Conservation (phyloP, 768 basidiomycete species). For the Strobilomyces echinocephalus region DNA sequence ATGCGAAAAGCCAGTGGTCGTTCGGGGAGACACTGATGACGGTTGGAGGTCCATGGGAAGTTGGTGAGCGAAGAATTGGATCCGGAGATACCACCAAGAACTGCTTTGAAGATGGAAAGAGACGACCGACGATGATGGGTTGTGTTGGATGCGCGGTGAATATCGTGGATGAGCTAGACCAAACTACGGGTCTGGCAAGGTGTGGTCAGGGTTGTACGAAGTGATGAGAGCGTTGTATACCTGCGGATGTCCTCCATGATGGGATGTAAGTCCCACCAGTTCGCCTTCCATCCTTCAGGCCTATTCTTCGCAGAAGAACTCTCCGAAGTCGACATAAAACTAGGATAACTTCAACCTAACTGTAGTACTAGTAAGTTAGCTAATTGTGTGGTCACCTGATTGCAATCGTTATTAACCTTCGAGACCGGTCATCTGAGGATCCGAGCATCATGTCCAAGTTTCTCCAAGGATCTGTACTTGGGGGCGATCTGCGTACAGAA, state of each 20-base stretch:
- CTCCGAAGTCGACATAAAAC: conserved; percentile 21
- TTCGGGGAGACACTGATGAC: conserved; percentile 56
- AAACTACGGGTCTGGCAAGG: conserved; percentile 55
- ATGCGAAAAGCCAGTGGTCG: conserved; percentile 68
- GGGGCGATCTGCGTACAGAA: conserved; percentile 63
- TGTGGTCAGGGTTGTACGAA: background rate
- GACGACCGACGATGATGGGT: conserved; percentile 54
- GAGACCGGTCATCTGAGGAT: too few relatives aligned
- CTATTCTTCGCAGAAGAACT: conserved; percentile 51
- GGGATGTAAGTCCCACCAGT: conserved; percentile 74
- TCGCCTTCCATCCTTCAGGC: conserved; percentile 53
- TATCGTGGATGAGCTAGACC: conserved; percentile 66
- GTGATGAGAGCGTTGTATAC: conserved; percentile 28
- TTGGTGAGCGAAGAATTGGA: conserved; percentile 41
- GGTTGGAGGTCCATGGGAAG: conserved; percentile 56
- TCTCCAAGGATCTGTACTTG: conserved; percentile 42
- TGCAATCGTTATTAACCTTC: background rate
- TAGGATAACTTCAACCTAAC: too few relatives aligned
- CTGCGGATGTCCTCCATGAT: conserved; percentile 52
- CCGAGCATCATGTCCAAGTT: conserved; percentile 22
- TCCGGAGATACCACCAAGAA: conserved; percentile 54
- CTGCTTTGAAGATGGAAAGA: conserved; percentile 67
- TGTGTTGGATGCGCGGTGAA: conserved; percentile 64
- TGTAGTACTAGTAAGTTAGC: too few relatives aligned
- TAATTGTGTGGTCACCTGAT: conserved; percentile 3